Conservation (phyloP, 768 basidiomycete species). For the Cystobasidium onofrii region DNA sequence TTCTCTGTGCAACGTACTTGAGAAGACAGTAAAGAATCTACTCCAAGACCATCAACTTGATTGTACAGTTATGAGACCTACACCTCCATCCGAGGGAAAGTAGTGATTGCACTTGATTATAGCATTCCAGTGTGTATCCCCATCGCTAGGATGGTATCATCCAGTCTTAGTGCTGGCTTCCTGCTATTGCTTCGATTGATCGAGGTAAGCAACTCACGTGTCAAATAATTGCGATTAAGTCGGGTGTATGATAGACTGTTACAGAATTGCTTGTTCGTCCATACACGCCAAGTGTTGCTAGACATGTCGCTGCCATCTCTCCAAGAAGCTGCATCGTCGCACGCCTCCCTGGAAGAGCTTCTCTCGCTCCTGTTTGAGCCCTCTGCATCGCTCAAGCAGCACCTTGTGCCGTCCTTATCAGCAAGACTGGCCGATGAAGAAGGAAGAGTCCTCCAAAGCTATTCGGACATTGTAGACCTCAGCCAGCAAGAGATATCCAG, state of each 20-base stretch:
- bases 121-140: too few relatives aligned
- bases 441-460: slow-evolving; percentile 28
- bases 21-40: background rate
- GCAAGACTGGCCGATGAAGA: slow-evolving; percentile 22
- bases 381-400: slow-evolving; percentile 41
- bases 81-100: slow-evolving; percentile 5
- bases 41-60: background rate
- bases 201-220: too few relatives aligned
- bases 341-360: background rate
- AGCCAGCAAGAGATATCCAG: slow-evolving; percentile 35
- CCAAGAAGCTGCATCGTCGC: background rate
- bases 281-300: too few relatives aligned
- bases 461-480: slow-evolving; percentile 40
- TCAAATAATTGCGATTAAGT: too few relatives aligned
- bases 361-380: slow-evolving; percentile 45
- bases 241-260: too few relatives aligned
- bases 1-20: too few relatives aligned
- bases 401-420: slow-evolving; percentile 44
- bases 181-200: too few relatives aligned
- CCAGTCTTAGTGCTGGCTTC: too few relatives aligned
- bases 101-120: too few relatives aligned
- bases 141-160: too few relatives aligned
- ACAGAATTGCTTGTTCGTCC: too few relatives aligned
- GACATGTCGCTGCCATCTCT: background rate
- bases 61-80: slow-evolving; percentile 1